phyloP scores from a whole-genome alignment of 78 protist genomes.

The Speleostelium caveatum region DNA sequence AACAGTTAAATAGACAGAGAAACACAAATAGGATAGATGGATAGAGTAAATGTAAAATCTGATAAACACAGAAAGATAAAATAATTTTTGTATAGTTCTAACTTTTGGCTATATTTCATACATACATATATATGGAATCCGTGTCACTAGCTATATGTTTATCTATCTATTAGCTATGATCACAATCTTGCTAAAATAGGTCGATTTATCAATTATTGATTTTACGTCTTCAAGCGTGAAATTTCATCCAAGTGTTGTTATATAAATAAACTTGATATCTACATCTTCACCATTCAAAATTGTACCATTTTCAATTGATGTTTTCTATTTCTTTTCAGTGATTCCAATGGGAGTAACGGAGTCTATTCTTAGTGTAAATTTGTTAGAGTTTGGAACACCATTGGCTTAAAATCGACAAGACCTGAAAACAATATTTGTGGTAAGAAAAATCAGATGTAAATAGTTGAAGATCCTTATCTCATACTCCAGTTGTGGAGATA shows the following conservation, averaged over 20 bases:
- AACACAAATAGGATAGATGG: too few relatives aligned
- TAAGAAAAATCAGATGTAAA: too few relatives aligned
- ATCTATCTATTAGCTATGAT: too few relatives aligned
- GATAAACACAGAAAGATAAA: too few relatives aligned
- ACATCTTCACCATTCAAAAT: slow-evolving; percentile 3
- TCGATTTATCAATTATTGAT: too few relatives aligned
- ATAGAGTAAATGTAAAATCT: too few relatives aligned
- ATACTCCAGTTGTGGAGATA: background rate
- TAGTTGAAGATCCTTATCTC: background rate
- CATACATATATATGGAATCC: too few relatives aligned
- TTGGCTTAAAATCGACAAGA: background rate
- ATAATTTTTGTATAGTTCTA: too few relatives aligned
- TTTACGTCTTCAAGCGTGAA: slow-evolving; percentile 27
- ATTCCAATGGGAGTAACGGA: slow-evolving; percentile 73
- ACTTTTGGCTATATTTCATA: too few relatives aligned
- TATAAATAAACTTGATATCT: slow-evolving; percentile 10
- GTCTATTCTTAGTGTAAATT: slow-evolving; percentile 91
- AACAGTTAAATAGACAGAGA: too few relatives aligned
- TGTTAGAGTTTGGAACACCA: slow-evolving; percentile 69
- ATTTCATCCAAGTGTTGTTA: background rate
- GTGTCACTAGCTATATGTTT: too few relatives aligned
- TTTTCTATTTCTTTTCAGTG: slow-evolving; percentile 20
- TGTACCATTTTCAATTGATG: background rate
- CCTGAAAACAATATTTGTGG: background rate
- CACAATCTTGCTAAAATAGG: too few relatives aligned